A percentile compares a stretch with the other conserved stretches of the same genome.
Evolutionary conservation across 164 flowering plant genomes (phyloP).

Genomic region (Macadamia tetraphylla): DNA sequence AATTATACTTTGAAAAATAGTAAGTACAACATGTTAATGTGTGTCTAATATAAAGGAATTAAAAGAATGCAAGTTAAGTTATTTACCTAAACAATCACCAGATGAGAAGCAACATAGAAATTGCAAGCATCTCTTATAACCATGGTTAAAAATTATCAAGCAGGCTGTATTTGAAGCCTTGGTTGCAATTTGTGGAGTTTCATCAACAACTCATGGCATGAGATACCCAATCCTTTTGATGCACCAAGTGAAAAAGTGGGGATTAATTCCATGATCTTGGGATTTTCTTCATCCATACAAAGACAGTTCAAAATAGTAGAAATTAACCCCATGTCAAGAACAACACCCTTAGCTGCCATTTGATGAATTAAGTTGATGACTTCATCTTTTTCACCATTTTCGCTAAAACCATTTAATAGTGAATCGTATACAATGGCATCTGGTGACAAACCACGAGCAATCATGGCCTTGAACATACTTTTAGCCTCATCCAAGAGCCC

Average conservation of each 20-base stretch:
- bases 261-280: slow-evolving; percentile 28
- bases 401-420: slow-evolving; percentile 43
- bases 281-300: slow-evolving; percentile 26
- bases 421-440: slow-evolving; percentile 45
- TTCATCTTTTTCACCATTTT: slow-evolving; percentile 44
- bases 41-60: neutral
- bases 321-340: slow-evolving; percentile 36
- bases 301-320: slow-evolving; percentile 49
- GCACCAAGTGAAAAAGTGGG: slow-evolving; percentile 39
- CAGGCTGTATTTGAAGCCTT: slow-evolving; percentile 17
- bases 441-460: slow-evolving; percentile 42
- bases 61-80: neutral
- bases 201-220: slow-evolving; percentile 42
- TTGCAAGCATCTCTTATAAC: neutral
- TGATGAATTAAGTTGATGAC: slow-evolving; percentile 43
- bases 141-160: slow-evolving; percentile 12
- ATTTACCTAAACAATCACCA: neutral
- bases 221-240: slow-evolving; percentile 20
- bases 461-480: slow-evolving; percentile 41
- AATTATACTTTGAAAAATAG: too few species aligned
- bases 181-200: slow-evolving; percentile 27
- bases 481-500: slow-evolving; percentile 67
- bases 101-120: neutral
- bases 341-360: slow-evolving; percentile 50
- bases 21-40: neutral